Base-by-base conservation (phyloP, 2,329 filamentous ascomycete genomes). In the Penicillium sp. region DNA sequence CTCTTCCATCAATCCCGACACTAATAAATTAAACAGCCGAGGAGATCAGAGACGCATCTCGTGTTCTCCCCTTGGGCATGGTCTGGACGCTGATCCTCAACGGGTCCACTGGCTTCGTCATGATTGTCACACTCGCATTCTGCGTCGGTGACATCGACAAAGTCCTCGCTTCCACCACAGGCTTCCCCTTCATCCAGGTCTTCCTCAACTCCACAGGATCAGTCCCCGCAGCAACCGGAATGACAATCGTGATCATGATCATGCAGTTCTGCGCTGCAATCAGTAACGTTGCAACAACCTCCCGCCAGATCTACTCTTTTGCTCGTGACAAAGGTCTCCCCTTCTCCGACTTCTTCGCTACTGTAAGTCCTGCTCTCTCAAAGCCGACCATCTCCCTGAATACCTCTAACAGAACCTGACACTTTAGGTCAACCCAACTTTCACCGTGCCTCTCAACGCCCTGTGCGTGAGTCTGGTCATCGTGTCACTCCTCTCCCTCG, bases 321-420 rank as follows among this genome's bases (percentile, higher is more conserved):
- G 76, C 77, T 3, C 70, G 77, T 43, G 77, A 79, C 58, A 66
- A 70, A 26, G 77, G 75, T 2, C 56, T 76, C 22, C 77, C 77
- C 11, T 69, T 67, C 55, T 65, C 68, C 21, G 49, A 58, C 2
- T 52, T 59, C 35, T 64, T 64, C 44, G 51, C 57, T 21, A 39
- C 56, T 29, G 63, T 64, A 57, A 44, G 55, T 44, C 4, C 9
- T 24, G 4, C n/a, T 3, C 19, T 27, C 21, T 21, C 9, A 13
- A 19, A 13, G 6, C 4, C 3, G 0, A 19, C 11, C 33, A 4
- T 19, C 35, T 5, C 9, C 2, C 33, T 21, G 37, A 22, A 31
- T 14, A 33, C 42, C n/a, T 26, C 42, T 44, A 47, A 56, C 19
- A 24, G 24, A 0, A 10, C 4, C 4, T 33, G 5, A 10, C 16